Conservation (phyloP, 2,329 filamentous ascomycete genomes). For the Aureobasidium zeae region DNA sequence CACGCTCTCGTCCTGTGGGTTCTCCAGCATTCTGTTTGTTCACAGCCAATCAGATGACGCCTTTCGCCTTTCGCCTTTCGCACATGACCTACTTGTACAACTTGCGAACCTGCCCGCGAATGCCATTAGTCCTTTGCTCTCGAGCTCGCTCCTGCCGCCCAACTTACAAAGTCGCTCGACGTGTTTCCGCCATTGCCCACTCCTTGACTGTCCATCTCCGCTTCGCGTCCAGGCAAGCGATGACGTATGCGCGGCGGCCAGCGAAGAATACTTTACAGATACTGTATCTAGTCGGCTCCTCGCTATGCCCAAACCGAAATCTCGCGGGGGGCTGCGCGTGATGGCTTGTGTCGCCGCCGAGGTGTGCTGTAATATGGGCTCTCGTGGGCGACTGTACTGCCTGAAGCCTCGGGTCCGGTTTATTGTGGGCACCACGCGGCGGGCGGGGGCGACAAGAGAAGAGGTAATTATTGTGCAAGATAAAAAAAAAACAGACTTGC, state of each 20-base stretch:
- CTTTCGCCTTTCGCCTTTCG: neutral
- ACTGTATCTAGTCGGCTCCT: too few species aligned
- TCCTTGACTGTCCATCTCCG: constrained; percentile 36
- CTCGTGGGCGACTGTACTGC: neutral
- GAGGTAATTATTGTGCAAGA: neutral
- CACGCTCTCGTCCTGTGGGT: constrained; percentile 82
- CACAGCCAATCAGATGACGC: constrained; percentile 19
- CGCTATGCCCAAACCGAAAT: too few species aligned
- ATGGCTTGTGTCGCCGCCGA: too few species aligned
- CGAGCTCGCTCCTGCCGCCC: too few species aligned
- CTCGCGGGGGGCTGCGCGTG: too few species aligned
- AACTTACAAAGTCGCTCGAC: constrained; percentile 89
- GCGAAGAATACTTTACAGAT: too few species aligned
- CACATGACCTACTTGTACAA: constrained; percentile 73
- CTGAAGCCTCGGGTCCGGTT: neutral
- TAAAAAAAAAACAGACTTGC: neutral
- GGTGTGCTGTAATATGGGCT: neutral
- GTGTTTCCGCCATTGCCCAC: constrained; percentile 54
- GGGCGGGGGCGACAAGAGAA: neutral
- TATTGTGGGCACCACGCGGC: neutral
- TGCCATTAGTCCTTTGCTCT: too few species aligned
- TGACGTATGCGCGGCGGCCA: constrained; percentile 2
- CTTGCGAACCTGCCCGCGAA: constrained; percentile 89
- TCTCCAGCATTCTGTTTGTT: constrained; percentile 87
- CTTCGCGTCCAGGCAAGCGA: neutral